phyloP scores from a whole-genome alignment of 2,329 filamentous ascomycete genomes.

The Cladobotryum protrusum region DNA sequence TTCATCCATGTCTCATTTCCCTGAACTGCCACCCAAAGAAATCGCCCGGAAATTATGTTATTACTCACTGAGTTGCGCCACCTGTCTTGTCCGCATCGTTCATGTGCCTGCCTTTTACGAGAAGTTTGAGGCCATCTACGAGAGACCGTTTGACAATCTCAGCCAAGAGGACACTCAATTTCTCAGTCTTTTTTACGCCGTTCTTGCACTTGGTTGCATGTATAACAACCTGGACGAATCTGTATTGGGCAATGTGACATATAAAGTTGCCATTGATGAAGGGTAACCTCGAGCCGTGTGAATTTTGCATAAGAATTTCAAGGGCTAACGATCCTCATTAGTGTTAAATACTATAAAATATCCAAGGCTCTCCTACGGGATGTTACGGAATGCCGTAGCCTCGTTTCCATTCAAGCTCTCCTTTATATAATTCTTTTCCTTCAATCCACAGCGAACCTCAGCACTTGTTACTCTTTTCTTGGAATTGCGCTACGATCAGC shows the following conservation, averaged over 20 bases:
- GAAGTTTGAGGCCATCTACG: slow-evolving; percentile 72
- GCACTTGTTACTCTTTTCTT: slow-evolving; percentile 73
- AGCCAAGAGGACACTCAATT: slow-evolving; percentile 61
- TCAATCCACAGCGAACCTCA: slow-evolving; percentile 71
- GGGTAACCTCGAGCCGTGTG: slow-evolving; percentile 37
- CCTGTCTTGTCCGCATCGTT: slow-evolving; percentile 60
- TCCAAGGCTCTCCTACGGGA: slow-evolving; percentile 61
- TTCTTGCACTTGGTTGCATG: slow-evolving; percentile 67
- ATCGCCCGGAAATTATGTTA: slow-evolving; percentile 48
- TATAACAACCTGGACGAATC: slow-evolving; percentile 55
- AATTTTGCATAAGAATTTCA: neutral
- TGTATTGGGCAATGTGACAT: slow-evolving; percentile 40
- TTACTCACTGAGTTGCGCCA: slow-evolving; percentile 51
- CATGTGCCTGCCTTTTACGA: slow-evolving; percentile 77
- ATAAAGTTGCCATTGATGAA: slow-evolving; percentile 48
- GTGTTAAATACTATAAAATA: slow-evolving; percentile 67
- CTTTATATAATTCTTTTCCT: slow-evolving; percentile 77
- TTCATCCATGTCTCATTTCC: slow-evolving; percentile 44
- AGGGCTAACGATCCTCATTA: slow-evolving; percentile 26
- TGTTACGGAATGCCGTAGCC: slow-evolving; percentile 63
- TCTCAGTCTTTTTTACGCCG: slow-evolving; percentile 63
- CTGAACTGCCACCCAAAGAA: slow-evolving; percentile 64
- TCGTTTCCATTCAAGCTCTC: slow-evolving; percentile 67
- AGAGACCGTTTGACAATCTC: slow-evolving; percentile 56
- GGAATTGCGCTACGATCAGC: slow-evolving; percentile 71